Base-by-base conservation (phyloP, 129 eudicot species). In the Artemisia tridentata region DNA sequence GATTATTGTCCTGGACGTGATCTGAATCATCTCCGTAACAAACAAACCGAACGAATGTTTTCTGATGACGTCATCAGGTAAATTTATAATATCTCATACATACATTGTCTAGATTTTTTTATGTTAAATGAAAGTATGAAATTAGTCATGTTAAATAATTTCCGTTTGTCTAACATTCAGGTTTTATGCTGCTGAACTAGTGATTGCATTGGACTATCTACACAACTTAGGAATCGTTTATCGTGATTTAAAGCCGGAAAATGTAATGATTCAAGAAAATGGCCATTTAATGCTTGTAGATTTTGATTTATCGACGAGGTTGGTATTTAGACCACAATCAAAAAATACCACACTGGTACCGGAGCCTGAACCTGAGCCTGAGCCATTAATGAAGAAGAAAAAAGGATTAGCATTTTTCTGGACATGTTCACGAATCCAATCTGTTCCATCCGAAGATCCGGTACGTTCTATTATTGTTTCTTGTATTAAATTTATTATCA, bases 271-370 rank as follows among this genome's bases (percentile, higher is more conserved):
- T 11, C 98, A 93, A 67, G 88, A 83, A 61, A 93, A 79, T 67
- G 96, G 98, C 2, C 98, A 93, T 50, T 51, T 93, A 57, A 93
- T 93, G 98, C 86, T 93, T 0, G 88, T 93, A 1, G 96, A 93
- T 78, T 93, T 85, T 73, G 98, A 93, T 82, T 86, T 93, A 7
- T 93, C 98, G 0, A 89, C 96, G 2, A 89, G 80, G 67, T 87
- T 93, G 67, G 21, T 89, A 1, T 49, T 82, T 5, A 87, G 72
- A 84, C 60, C 88, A 27, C 51, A 41, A 7, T 88, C 88, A 0
- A 43, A 61, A 52, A 13, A 12, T 19, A 57, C 29, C 4, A 7
- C 43, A 63, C 46, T 52, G 11, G 57, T 69, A 10, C 2, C 67
- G 11, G 51, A 65, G 7, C 58, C 71, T 8, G 45, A 34, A 16